Base-by-base conservation (phyloP, 164 flowering plant species). In the Aristolochia californica region DNA sequence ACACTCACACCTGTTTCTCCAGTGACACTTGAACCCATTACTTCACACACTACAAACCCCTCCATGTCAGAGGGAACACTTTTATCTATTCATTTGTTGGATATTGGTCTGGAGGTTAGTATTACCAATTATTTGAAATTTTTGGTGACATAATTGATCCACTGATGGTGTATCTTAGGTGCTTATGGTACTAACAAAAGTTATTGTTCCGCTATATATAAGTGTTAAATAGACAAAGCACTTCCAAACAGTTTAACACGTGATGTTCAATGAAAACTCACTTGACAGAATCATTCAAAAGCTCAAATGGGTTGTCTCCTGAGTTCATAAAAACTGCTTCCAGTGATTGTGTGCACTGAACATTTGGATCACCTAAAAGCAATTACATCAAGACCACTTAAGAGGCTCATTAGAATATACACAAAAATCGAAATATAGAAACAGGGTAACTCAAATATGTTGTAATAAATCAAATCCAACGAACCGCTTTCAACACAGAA, bases 401-500 rank as follows among this genome's bases (percentile, higher is more conserved):
- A 50, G 38, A 48, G 45, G 45, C 20, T 18, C 27, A 16, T 18
- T 2, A 14, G 25, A 22, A 53, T 52, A 38, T 34, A 45, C 27
- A 44, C 20, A 62, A 10, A 14, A 27, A 45, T 45, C n/a, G 26
- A n/a, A n/a, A n/a, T n/a, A n/a, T 22, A 21, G 38, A 50, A 14
- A 43, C 25, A 45, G 13, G 17, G 16, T 27, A 21, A 7, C 5
- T 18, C 22, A 18, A 49, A 13, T 49, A 16, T 53, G 15, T 2
- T 21, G 34, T 14, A 13, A 5, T 12, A 23, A 48, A 50, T 17
- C 43, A 5, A 48, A 43, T n/a, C 2, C 28, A 40, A 69, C 77
- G 40, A 17, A 82, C 90, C 96, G 56, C 88, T 85, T 73, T 85
- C 90, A 15, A 79, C 48, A 63, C 93, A 85, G 56, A 83, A 69